Evolutionary conservation across 495 filamentous ascomycete genomes (phyloP).

Genomic region (Neurospora sublineolata): DNA sequence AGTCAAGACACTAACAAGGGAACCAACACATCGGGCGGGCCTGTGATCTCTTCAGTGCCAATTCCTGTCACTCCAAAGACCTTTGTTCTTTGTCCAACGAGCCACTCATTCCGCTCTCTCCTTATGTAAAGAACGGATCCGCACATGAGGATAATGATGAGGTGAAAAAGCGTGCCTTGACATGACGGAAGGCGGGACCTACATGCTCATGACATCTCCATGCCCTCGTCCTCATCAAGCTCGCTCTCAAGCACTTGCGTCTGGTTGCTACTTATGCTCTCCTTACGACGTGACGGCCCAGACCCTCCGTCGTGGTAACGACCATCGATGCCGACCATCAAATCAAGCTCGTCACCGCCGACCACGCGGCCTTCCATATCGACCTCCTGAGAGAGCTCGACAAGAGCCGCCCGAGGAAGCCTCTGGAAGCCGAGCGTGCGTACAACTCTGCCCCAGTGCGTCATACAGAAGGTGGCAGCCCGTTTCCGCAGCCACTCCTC

Average conservation of each 20-base stretch:
- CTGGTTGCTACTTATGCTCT: constrained; percentile 46
- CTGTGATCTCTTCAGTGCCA: background rate
- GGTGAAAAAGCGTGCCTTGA: background rate
- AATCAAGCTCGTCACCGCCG: constrained; percentile 70
- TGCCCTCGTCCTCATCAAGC: constrained; percentile 56
- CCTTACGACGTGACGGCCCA: constrained; percentile 39
- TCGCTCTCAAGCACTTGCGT: constrained; percentile 50
- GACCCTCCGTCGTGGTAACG: constrained; percentile 40
- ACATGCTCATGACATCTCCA: constrained; percentile 31
- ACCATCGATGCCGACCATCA: constrained; percentile 53
- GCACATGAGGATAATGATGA: background rate
- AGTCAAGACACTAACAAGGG: background rate
- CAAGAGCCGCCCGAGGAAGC: constrained; percentile 61
- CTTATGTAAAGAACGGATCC: background rate
- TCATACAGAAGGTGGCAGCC: constrained; percentile 77
- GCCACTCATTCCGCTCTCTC: background rate
- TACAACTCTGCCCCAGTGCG: constrained; percentile 90
- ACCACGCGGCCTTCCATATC: constrained; percentile 84
- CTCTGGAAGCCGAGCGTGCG: constrained; percentile 76
- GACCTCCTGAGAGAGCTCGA: constrained; percentile 86
- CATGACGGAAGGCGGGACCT: background rate
- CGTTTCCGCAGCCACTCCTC: constrained; percentile 88
- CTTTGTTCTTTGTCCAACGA: background rate
- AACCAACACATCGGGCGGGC: background rate
- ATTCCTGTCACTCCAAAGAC: background rate